These are phyloP conservation scores for Kazachstania psychrophila DNA, from an alignment of 805 yeast genomes.

Conservation along the genomic window DNA sequence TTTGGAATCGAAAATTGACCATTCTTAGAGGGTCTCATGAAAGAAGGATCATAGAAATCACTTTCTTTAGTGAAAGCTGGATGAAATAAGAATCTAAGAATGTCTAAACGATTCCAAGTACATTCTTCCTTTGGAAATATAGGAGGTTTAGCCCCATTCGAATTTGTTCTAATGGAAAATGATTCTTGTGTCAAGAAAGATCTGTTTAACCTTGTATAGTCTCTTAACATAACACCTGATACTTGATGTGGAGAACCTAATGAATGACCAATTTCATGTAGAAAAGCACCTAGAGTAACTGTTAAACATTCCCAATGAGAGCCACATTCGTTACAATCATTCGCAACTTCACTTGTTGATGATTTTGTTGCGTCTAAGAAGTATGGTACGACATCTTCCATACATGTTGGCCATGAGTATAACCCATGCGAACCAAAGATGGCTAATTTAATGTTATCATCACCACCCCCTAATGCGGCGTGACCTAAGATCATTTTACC, in stretches of 20 bases:
- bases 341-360: constrained; percentile 67
- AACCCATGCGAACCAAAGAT: constrained; percentile 91
- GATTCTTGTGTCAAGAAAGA: constrained; percentile 69
- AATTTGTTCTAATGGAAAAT: constrained; percentile 43
- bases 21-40: constrained; percentile 29
- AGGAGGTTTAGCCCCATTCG: constrained; percentile 39
- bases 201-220: constrained; percentile 71
- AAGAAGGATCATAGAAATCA: constrained; percentile 45
- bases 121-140: constrained; percentile 57
- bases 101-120: constrained; percentile 79
- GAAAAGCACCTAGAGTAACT: constrained; percentile 82
- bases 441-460: constrained; percentile 60
- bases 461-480: constrained; percentile 92
- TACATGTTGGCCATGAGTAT: constrained; percentile 83
- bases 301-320: constrained; percentile 85
- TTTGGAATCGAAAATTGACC: constrained; percentile 17
- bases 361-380: constrained; percentile 67
- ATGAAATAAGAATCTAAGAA: constrained; percentile 69
- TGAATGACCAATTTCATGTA: constrained; percentile 91
- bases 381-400: constrained; percentile 58
- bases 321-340: constrained; percentile 78
- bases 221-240: constrained; percentile 83
- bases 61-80: constrained; percentile 66
- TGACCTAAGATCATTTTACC: constrained; percentile 56
- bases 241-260: constrained; percentile 91